A percentile compares a stretch with the other conserved stretches of the same genome.
Evolutionary conservation across 768 basidiomycete species (phyloP).

Genomic region (Tricholoma saponaceum): DNA sequence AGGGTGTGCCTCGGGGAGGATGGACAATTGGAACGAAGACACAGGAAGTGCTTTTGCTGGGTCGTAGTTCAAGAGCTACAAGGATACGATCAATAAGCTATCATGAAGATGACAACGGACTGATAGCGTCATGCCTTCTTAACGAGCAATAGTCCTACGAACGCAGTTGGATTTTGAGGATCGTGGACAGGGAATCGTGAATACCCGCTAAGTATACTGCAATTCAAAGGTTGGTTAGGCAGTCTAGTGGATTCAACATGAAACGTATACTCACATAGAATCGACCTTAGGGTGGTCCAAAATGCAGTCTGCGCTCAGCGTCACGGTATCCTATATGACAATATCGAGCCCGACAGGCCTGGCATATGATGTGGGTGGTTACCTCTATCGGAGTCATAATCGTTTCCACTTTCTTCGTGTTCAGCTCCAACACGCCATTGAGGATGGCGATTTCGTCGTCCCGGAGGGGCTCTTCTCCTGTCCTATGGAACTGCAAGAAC

Average conservation of each 20-base stretch:
- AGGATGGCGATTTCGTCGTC: conserved; percentile 82
- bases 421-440: conserved; percentile 76
- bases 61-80: conserved; percentile 83
- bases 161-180: conserved; percentile 61
- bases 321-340: conserved; percentile 66
- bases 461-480: conserved; percentile 70
- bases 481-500: conserved; percentile 76
- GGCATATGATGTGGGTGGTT: conserved; percentile 13
- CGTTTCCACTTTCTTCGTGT: conserved; percentile 66
- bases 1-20: conserved; percentile 86
- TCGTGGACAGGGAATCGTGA: conserved; percentile 90
- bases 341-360: not conserved
- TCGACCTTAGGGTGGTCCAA: conserved; percentile 80
- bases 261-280: conserved; percentile 43
- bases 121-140: conserved; percentile 57
- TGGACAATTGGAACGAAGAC: conserved; percentile 69
- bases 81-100: not conserved
- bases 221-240: conserved; percentile 3
- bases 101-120: conserved; percentile 3
- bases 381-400: conserved; percentile 85
- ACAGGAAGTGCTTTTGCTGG: conserved; percentile 75
- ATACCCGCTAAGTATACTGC: conserved; percentile 74
- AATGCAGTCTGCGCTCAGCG: conserved; percentile 71
- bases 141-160: conserved; percentile 77
- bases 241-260: not conserved